Percentiles rank a stretch among this genome's conserved stretches.
These are phyloP conservation scores for Skeletonema costatum DNA, from an alignment of 108 stramenopile species.

Conservation along the genomic window DNA sequence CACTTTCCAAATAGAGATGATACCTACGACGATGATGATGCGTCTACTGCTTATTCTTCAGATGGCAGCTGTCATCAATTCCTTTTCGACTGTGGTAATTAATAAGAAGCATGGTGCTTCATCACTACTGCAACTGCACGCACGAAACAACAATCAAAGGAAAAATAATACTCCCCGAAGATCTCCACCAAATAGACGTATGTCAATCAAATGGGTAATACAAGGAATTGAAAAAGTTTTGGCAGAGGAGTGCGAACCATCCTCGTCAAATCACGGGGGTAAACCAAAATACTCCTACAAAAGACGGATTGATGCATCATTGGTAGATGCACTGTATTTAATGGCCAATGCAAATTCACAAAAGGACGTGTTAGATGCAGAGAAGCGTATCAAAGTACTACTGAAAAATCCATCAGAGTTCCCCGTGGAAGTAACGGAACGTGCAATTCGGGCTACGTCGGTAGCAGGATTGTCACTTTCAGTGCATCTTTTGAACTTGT, in stretches of 20 bases:
- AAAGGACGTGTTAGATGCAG: conserved; percentile 34
- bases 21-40: not conserved
- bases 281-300: conserved; percentile 19
- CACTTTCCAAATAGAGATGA: not conserved
- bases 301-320: conserved; percentile 28
- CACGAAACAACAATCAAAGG: not conserved
- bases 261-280: conserved; percentile 1
- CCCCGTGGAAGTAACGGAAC: conserved; percentile 54
- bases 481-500: conserved; percentile 29
- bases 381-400: conserved; percentile 10
- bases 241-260: conserved; percentile 15
- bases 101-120: not conserved
- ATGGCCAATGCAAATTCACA: conserved; percentile 34
- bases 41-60: not conserved
- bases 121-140: not conserved
- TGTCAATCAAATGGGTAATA: conserved; percentile 37
- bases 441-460: conserved; percentile 64
- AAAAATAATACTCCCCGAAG: not conserved
- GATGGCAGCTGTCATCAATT: not conserved
- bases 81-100: not conserved
- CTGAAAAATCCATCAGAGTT: conserved; percentile 22
- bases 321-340: conserved; percentile 45
- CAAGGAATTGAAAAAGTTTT: conserved; percentile 43
- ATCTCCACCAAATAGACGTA: conserved; percentile 40
- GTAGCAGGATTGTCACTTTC: conserved; percentile 64